A percentile compares a stretch with the other conserved stretches of the same genome.
phyloP scores from a whole-genome alignment of 148 eudicot species.

The Rhododendron williamsianum region DNA sequence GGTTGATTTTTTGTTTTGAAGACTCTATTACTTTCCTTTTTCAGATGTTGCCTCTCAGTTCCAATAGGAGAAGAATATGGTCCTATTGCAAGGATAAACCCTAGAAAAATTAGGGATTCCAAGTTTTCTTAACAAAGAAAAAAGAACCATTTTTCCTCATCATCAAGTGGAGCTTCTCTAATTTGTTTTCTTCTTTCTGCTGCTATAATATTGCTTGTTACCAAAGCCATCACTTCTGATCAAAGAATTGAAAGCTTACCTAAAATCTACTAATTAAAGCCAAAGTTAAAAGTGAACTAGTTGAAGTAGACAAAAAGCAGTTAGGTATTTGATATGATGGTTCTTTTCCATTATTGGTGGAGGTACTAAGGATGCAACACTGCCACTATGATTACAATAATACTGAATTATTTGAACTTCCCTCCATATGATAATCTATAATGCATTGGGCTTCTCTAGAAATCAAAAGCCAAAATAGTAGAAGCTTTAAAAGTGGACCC shows the following conservation, averaged over 20 bases:
- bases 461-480: neutral
- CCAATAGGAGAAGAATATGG: neutral
- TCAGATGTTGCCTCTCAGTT: neutral
- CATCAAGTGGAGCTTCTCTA: neutral
- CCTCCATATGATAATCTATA: neutral
- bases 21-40: neutral
- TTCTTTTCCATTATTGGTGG: neutral
- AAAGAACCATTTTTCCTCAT: neutral
- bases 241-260: slow-evolving; percentile 5
- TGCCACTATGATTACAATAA: neutral
- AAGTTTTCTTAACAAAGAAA: neutral
- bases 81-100: neutral
- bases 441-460: neutral
- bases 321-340: slow-evolving; percentile 13
- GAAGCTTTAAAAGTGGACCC: neutral
- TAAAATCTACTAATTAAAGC: neutral
- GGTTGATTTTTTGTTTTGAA: no score
- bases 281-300: neutral
- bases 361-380: neutral
- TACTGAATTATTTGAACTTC: neutral
- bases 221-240: neutral
- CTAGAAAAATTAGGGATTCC: neutral
- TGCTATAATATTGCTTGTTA: neutral
- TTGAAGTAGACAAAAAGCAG: neutral
- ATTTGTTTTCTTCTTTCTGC: neutral